Percentiles rank a stretch among this genome's conserved stretches.
Conservation (phyloP, 2,329 filamentous ascomycete genomes). For the Penicillium expansum region DNA sequence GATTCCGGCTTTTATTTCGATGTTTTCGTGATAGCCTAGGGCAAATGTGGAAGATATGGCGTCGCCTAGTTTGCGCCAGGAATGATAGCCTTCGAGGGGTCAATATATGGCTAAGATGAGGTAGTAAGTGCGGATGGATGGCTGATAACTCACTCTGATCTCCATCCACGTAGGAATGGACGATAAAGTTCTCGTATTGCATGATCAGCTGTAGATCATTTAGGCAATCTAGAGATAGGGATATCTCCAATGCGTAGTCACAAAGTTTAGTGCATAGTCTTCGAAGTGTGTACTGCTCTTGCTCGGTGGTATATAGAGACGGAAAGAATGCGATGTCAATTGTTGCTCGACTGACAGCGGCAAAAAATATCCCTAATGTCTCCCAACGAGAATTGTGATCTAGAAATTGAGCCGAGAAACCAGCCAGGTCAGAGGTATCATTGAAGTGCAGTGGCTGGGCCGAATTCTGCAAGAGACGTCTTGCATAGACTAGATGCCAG, state of each 20-base stretch:
- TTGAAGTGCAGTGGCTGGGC: constrained; percentile 19
- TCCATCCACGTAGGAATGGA: constrained; percentile 45
- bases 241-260: constrained; percentile 40
- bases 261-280: constrained; percentile 29
- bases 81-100: constrained; percentile 40
- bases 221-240: constrained; percentile 33
- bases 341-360: constrained; percentile 36
- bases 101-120: neutral
- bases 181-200: constrained; percentile 50
- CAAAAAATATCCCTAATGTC: constrained; percentile 40
- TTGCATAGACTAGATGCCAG: constrained; percentile 26
- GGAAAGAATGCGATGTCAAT: constrained; percentile 33
- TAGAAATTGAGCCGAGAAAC: constrained; percentile 26
- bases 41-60: constrained; percentile 48
- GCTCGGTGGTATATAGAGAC: constrained; percentile 27
- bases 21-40: constrained; percentile 47
- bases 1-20: constrained; percentile 27
- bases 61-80: constrained; percentile 50
- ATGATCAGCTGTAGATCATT: constrained; percentile 48
- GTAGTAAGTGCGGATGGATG: too few relatives aligned
- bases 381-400: constrained; percentile 39
- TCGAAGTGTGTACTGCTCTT: constrained; percentile 26
- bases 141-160: constrained; percentile 41
- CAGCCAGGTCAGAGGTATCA: constrained; percentile 11
- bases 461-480: constrained; percentile 23